Base-by-base conservation (phyloP, 140 eudicot genomes). In the Senecio squalidus region DNA sequence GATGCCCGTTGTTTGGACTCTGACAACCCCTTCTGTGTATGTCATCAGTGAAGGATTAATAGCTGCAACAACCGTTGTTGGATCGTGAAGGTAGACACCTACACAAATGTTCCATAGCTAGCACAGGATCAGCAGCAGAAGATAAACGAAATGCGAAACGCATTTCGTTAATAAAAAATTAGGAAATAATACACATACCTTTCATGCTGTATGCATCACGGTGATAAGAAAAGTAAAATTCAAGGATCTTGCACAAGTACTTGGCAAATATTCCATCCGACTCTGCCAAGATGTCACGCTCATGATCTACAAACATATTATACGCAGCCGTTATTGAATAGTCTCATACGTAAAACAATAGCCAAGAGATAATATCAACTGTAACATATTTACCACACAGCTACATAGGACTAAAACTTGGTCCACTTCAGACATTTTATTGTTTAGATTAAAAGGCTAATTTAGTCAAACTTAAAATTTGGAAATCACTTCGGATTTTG, bases 21-120 rank as follows among this genome's bases (percentile, higher is more conserved):
- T 74, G 0, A 88, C 98, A 70, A 74, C 89, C 59, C 98, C 98
- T 73, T 92, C 95, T 11, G 80, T 61, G 60, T 68, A 92, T 13
- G 98, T 92, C 75, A 92, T 23, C 23, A 92, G 54, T 25, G 96
- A 84, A 60, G 96, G 95, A 70, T 92, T 51, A 60, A 88, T 80
- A 57, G 98, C 98, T 60, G 96, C 98, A 61, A 92, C 70, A 61
- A 92, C 18, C 23, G 95, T 62, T 14, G 96, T 69, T 47, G 98
- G 98, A 75, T 92, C 98, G 36, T 92, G 98, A 68, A 92, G 96
- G 62, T 84, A 92, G 33, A 82, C 93, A 66, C 96, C 98, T 92
- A 74, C 64, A 73, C 15, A 40, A 46, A 65, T 30, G 60, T 53
- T 23, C 54, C 68, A 38, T 47, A 3, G 25, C 36, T 46, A 58